Evolutionary conservation across 345 rosid species (phyloP), one percentile per base, ranked within the genome.

Genomic region (Populus simonii): DNA sequence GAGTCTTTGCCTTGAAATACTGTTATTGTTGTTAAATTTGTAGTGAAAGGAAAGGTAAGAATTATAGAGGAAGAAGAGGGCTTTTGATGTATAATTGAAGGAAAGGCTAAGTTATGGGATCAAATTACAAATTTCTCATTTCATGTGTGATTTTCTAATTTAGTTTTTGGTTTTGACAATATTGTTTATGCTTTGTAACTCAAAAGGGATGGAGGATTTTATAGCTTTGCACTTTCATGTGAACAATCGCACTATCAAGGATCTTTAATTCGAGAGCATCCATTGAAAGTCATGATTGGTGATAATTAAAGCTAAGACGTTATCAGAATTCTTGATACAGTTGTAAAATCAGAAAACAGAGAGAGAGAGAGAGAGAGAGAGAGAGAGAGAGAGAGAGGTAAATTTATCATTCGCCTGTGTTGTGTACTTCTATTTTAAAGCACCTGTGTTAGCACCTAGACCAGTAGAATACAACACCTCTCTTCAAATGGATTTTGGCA

Each of bases 1-100:
- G 86, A 78, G 74, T 82, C 76, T 33, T 65, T 76, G 73, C 97
- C 97, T 69, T 92, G 80, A 82, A 53, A 73, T 39, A 20, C 13
- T 74, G 18, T 25, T 31, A 22, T 33, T 33, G 36, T 23, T 74
- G 63, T 25, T 29, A 23, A 51, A 29, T 15, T 51, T 3, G 2
- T 9, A 27, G 7, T n/a, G 31, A 57, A 51, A 39, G 33, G 7
- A 63, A 29, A 39, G 41, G 35, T 23, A 62, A 25, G n/a, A 33
- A 38, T 18, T 43, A 62, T 16, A 62, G 70, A 9, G 66, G 36
- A 33, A 33, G 10, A 73, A 49, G 31, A 31, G 65, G 59, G 68
- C n/a, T 33, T 59, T 59, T 7, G 68, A 73, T 61, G 39, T 25
- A 36, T 59, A 59, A 38, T 36, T 22, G 27, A 59, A 10, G 23